These are phyloP conservation scores for Trichoderma sp. DNA, from an alignment of 2,329 filamentous ascomycete species.

Conservation along the genomic window DNA sequence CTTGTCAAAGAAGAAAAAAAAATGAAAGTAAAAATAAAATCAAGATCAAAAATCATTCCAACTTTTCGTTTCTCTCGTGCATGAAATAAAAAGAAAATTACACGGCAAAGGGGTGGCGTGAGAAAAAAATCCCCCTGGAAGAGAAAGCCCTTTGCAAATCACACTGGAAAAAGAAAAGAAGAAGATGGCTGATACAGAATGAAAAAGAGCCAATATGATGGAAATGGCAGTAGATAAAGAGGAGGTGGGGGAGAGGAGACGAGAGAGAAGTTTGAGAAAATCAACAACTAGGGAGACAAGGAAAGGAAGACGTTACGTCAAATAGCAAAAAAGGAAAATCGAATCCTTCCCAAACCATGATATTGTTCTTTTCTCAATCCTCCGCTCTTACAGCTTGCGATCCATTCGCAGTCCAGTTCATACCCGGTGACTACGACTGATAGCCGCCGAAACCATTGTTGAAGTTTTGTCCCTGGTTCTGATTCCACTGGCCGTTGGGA, in stretches of 20 bases:
- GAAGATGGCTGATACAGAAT: constrained; percentile 32
- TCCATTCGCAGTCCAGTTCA: constrained; percentile 32
- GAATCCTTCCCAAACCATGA: constrained; percentile 14
- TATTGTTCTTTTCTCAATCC: constrained; percentile 33
- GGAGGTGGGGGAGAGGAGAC: constrained; percentile 22
- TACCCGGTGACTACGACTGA: constrained; percentile 52
- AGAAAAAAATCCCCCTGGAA: constrained; percentile 35
- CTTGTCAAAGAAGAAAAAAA: constrained; percentile 33
- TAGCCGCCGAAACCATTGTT: constrained; percentile 65
- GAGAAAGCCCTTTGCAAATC: constrained; percentile 31
- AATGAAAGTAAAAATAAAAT: neutral
- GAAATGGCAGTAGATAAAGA: constrained; percentile 31
- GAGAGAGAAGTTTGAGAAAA: constrained; percentile 7
- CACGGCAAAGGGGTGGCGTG: constrained; percentile 37
- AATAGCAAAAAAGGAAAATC: constrained; percentile 30
- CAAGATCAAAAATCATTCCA: constrained; percentile 31
- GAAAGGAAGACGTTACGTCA: constrained; percentile 30
- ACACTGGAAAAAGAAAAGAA: constrained; percentile 33
- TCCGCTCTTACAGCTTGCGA: constrained; percentile 30
- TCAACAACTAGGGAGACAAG: constrained; percentile 31
- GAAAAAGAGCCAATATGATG: constrained; percentile 31
- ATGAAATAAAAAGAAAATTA: constrained; percentile 34
- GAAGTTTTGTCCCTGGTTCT: constrained; percentile 60
- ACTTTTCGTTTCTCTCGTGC: constrained; percentile 35
- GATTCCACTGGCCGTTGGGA: constrained; percentile 60